Percentiles rank a stretch among this genome's conserved stretches.
phyloP scores from a whole-genome alignment of 1,139 yeast genomes.

The Debaryomyces subglobosus region DNA sequence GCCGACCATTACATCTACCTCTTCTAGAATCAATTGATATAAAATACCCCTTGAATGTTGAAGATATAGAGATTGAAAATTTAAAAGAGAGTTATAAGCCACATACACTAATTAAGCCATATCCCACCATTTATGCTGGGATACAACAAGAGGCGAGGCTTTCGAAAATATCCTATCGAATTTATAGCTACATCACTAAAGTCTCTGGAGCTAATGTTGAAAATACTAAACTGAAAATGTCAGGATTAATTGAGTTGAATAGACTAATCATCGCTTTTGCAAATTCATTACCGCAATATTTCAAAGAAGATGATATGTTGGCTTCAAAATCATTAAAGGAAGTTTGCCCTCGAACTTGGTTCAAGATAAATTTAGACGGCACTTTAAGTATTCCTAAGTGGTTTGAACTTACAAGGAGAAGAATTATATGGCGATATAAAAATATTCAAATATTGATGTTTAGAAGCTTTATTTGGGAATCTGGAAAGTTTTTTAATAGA shows the following conservation, averaged over 20 bases:
- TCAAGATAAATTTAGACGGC: slow-evolving; percentile 5
- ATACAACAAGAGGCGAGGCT: slow-evolving; percentile 58
- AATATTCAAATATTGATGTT: slow-evolving; percentile 57
- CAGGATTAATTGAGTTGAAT: slow-evolving; percentile 52
- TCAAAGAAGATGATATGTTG: slow-evolving; percentile 39
- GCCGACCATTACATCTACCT: slow-evolving; percentile 64
- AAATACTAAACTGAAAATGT: slow-evolving; percentile 34
- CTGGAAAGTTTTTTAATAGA: slow-evolving; percentile 25
- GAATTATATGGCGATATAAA: slow-evolving; percentile 58
- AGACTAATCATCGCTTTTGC: slow-evolving; percentile 44
- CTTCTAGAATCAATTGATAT: slow-evolving; percentile 53
- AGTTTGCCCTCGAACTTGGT: slow-evolving; percentile 10
- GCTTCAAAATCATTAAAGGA: slow-evolving; percentile 25
- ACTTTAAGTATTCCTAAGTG: slow-evolving; percentile 29
- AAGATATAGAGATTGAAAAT: slow-evolving; percentile 38
- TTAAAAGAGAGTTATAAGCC: slow-evolving; percentile 16
- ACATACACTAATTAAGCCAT: slow-evolving; percentile 22
- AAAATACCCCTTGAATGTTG: slow-evolving; percentile 51
- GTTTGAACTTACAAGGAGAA: slow-evolving; percentile 51
- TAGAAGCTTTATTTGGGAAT: slow-evolving; percentile 58
- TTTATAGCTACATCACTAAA: slow-evolving; percentile 41
- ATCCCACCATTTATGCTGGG: slow-evolving; percentile 64
- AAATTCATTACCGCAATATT: slow-evolving; percentile 49
- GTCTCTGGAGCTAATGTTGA: slow-evolving; percentile 17
- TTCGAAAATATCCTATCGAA: slow-evolving; percentile 50